phyloP scores from a whole-genome alignment of 768 basidiomycete species.

The Amanita exitialis region DNA sequence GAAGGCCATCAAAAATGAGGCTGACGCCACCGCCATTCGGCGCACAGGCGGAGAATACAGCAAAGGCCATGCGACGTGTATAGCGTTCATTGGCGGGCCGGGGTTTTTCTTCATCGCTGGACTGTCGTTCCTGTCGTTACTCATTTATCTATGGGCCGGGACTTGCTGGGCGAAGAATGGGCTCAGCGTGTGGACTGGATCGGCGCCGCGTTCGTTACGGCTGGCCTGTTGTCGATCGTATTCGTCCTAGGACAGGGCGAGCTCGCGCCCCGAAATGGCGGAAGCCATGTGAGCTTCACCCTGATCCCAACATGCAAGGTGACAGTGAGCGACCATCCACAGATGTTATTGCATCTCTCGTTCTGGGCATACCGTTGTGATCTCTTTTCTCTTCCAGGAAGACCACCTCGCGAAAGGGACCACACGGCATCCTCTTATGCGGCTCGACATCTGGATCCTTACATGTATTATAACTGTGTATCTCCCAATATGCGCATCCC shows the following conservation, averaged over 20 bases:
- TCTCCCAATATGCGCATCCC: no score
- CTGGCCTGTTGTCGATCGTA: constrained; percentile 57
- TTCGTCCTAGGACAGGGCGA: constrained; percentile 67
- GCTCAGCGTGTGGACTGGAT: constrained; percentile 65
- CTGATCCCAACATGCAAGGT: neutral
- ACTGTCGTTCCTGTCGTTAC: constrained; percentile 44
- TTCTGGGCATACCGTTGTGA: constrained; percentile 52
- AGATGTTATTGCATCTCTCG: constrained; percentile 66
- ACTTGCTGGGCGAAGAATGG: constrained; percentile 29
- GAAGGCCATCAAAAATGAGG: constrained; percentile 53
- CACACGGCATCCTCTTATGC: constrained; percentile 51
- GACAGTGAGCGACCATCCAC: neutral
- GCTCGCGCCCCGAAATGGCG: constrained; percentile 47
- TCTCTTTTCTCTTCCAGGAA: constrained; percentile 58
- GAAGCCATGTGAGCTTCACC: constrained; percentile 25
- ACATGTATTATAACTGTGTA: no score
- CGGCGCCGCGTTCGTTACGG: constrained; percentile 54
- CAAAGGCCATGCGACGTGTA: constrained; percentile 67
- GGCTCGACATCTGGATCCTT: constrained; percentile 42
- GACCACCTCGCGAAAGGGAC: constrained; percentile 32
- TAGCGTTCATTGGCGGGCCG: constrained; percentile 26
- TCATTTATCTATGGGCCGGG: constrained; percentile 50
- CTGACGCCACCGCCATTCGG: constrained; percentile 75
- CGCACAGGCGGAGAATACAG: constrained; percentile 78
- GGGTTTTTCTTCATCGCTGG: constrained; percentile 49